A percentile compares a stretch with the other conserved stretches of the same genome.
phyloP scores from a whole-genome alignment of 805 yeast genomes.

The Dipodascus albidus region DNA sequence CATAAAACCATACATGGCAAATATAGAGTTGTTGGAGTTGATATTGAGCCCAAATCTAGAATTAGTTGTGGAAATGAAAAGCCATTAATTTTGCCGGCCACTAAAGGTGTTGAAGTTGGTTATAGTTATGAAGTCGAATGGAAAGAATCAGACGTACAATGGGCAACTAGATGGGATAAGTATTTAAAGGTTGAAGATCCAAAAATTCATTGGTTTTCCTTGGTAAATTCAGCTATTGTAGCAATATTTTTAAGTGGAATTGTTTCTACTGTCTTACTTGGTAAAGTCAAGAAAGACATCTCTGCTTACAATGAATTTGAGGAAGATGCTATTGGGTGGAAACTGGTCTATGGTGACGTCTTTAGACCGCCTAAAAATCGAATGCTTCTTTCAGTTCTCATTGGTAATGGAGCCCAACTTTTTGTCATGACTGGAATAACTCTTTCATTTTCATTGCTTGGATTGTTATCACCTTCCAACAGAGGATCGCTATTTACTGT shows the following conservation, averaged over 20 bases:
- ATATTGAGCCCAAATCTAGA: slow-evolving; percentile 59
- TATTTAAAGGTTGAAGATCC: slow-evolving; percentile 87
- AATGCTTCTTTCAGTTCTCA: slow-evolving; percentile 62
- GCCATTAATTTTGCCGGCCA: slow-evolving; percentile 9
- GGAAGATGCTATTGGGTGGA: slow-evolving; percentile 91
- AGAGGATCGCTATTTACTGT: slow-evolving; percentile 90
- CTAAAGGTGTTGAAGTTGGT: slow-evolving; percentile 43
- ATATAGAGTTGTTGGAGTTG: slow-evolving; percentile 84
- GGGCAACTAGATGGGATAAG: slow-evolving; percentile 99
- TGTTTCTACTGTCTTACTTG: slow-evolving; percentile 65
- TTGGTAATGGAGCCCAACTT: slow-evolving; percentile 84
- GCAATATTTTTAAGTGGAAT: slow-evolving; percentile 66
- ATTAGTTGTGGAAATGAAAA: not conserved
- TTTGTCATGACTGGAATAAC: slow-evolving; percentile 66
- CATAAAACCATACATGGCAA: slow-evolving; percentile 59
- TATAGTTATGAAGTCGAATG: slow-evolving; percentile 82
- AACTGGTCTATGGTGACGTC: slow-evolving; percentile 87
- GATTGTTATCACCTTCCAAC: slow-evolving; percentile 85
- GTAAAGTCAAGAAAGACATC: slow-evolving; percentile 77
- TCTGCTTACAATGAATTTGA: slow-evolving; percentile 78
- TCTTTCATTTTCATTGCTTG: slow-evolving; percentile 72
- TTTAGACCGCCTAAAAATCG: slow-evolving; percentile 71
- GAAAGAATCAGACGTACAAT: slow-evolving; percentile 55
- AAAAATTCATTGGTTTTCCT: slow-evolving; percentile 90
- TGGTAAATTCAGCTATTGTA: slow-evolving; percentile 73